phyloP scores from a whole-genome alignment of 106 monocot genomes.

The Ottelia alismoides region DNA sequence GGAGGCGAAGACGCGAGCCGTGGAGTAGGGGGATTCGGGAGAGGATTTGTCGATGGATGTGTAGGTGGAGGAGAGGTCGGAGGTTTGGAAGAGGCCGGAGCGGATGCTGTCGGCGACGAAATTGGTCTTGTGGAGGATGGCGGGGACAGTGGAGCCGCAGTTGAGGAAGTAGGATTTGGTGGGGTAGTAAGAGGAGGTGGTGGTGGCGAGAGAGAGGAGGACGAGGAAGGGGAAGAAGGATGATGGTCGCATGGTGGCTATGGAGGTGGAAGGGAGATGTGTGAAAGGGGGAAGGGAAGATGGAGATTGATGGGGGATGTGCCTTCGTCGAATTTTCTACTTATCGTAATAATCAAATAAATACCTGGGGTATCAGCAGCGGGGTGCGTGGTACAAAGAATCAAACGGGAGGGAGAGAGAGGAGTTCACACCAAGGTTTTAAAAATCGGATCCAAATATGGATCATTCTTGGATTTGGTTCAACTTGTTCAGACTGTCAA shows the following conservation, averaged over 20 bases:
- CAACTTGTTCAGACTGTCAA: no score
- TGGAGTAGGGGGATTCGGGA: slow-evolving; percentile 10
- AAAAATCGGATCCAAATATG: no score
- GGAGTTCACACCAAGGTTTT: no score
- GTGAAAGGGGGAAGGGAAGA: no score
- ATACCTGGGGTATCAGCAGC: no score
- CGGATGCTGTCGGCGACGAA: slow-evolving; percentile 1
- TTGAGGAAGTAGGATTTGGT: slow-evolving; percentile 7
- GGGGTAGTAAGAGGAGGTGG: slow-evolving; percentile 1
- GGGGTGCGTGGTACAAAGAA: no score
- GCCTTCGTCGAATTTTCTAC: no score
- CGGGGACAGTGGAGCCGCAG: slow-evolving; percentile 11
- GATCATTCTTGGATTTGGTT: no score
- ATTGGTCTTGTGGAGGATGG: not conserved
- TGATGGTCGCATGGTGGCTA: no score
- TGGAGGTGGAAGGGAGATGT: not conserved
- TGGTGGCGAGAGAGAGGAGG: slow-evolving; percentile 1
- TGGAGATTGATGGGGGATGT: no score
- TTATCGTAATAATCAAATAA: no score
- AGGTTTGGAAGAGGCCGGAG: slow-evolving; percentile 25
- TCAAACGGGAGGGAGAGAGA: no score
- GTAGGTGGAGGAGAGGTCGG: slow-evolving; percentile 22
- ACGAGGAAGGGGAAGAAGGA: not conserved
- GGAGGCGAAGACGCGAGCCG: slow-evolving; percentile 61
- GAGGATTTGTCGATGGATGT: not conserved